A percentile compares a stretch with the other conserved stretches of the same genome.
phyloP scores from a whole-genome alignment of 768 basidiomycete species.

The Termitomyces sp. region DNA sequence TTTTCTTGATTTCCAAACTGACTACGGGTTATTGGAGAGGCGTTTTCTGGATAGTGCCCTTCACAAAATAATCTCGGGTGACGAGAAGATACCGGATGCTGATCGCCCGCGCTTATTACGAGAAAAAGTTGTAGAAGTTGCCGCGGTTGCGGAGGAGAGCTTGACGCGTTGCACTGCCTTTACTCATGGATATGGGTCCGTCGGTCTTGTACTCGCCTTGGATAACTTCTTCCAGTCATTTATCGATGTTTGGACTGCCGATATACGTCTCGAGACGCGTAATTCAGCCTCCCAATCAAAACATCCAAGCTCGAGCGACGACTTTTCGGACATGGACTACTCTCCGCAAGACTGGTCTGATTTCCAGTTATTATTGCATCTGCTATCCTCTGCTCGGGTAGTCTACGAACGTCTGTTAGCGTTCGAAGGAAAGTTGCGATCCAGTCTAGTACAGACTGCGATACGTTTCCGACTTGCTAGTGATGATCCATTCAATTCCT shows the following conservation, averaged over 20 bases:
- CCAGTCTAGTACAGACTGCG: constrained; percentile 56
- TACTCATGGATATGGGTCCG: constrained; percentile 86
- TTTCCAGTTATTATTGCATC: constrained; percentile 79
- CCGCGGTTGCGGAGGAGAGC: constrained; percentile 78
- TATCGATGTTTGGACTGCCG: constrained; percentile 58
- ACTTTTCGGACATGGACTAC: constrained; percentile 82
- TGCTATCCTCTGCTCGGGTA: constrained; percentile 76
- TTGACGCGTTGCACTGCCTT: constrained; percentile 71
- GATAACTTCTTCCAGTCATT: constrained; percentile 73
- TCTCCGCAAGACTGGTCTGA: constrained; percentile 84
- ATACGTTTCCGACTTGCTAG: constrained; percentile 55
- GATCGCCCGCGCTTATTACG: constrained; percentile 65
- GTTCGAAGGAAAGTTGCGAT: constrained; percentile 72
- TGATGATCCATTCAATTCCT: constrained; percentile 50
- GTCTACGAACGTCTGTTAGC: constrained; percentile 62
- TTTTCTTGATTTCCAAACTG: constrained; percentile 86
- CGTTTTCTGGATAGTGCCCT: constrained; percentile 62
- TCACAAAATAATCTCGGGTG: constrained; percentile 41
- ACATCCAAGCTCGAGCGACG: constrained; percentile 43
- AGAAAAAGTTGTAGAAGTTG: constrained; percentile 74
- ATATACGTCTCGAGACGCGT: constrained; percentile 39
- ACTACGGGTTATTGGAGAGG: constrained; percentile 78
- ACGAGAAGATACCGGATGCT: constrained; percentile 33
- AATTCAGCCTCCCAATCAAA: constrained; percentile 25
- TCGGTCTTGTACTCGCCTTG: constrained; percentile 69